Base-by-base conservation (phyloP, 352 stramenopile species). In the Thalassiosira livingstoniorum region DNA sequence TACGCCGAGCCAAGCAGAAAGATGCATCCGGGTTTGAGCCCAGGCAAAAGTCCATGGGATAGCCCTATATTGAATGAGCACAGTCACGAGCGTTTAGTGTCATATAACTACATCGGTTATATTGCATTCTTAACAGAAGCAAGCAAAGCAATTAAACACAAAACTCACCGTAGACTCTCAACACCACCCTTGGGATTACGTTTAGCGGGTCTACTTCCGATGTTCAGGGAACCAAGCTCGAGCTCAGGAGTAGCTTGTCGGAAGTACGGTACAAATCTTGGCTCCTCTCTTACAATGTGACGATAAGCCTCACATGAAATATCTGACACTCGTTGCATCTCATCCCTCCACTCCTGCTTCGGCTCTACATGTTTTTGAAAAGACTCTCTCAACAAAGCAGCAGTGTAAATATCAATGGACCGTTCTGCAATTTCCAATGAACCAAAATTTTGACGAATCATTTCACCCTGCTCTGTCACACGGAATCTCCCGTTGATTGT, bases 21-120 rank as follows among this genome's bases (percentile, higher is more conserved):
- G 71, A 78, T 96, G 92, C 45, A 94, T 90, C 62, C 94, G 78
- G 27, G 93, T 96, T 82, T 97, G 94, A 7, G 92, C 95, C 94
- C 94, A 97, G 13, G 94, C 92, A 87, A 97, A 97, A 4, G 95
- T 96, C 94, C 94, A 97, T 58, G 94, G 94, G 55, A 97, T 97
- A 3, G 94, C 94, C 57, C 94, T 80, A 2, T 35, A 29, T 27
- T 23, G n/a, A 55, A 27, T 27, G 27, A 18, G 27, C n/a, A 27
- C 5, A 13, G 4, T 23, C 4, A 55, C 11, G 18, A 18, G 5
- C 27, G 45, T 55, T 23, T 27, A 55, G 45, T 23, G 45, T 55
- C 18, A 55, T 18, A 55, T 55, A 27, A n/a, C n/a, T n/a, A n/a
- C n/a, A n/a, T n/a, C n/a, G n/a, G n/a, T n/a, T n/a, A n/a, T n/a